Evolutionary conservation across 2,329 filamentous ascomycete genomes (phyloP), one percentile per base, ranked within the genome.

Genomic region (Fulvia fulva): DNA sequence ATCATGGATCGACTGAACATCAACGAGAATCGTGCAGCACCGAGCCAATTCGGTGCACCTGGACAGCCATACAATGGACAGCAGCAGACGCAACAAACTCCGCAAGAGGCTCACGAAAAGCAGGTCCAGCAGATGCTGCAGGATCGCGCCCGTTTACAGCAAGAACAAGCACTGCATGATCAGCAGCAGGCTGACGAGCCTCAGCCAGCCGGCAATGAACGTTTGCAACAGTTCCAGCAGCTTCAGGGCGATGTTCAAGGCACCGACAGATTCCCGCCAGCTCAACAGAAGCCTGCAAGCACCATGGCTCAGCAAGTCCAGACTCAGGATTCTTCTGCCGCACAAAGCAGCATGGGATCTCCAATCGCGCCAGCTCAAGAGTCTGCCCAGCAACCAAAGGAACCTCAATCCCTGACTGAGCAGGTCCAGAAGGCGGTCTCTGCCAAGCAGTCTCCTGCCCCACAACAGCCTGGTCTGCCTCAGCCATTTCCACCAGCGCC

Each of bases 181-280:
- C 70, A 71, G 51, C 55, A 69, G 41, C 70, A 68, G 70, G 76
- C 55, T 76, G 79, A 56, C 60, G 74, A 78, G 53, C 77, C 78
- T 58, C 79, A 81, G 62, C 75, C 69, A 16, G 60, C 56, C 11
- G 56, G 66, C 52, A 80, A 81, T 61, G 89, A 90, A 49, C 87
- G 92, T 47, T 80, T 97, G 21, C 85, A 89, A 65, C 88, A 97
- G 70, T 97, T 97, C 71, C 85, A 95, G 67, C 84, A 88, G 69
- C 83, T 87, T 59, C 90, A 92, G 58, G 78, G 81, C 8, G 71
- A 70, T 26, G 56, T 51, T 21, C 43, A 57, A 46, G 54, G 30
- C n/a, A n/a, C 54, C 28, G 58, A 61, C 62, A 37, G 59, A 64
- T 51, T 65, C 32, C 63, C 64, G 43, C 44, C 60, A 34, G 53